Conservation (phyloP, 2,329 filamentous ascomycete genomes). For the Byssoonygena ceratinophila region DNA sequence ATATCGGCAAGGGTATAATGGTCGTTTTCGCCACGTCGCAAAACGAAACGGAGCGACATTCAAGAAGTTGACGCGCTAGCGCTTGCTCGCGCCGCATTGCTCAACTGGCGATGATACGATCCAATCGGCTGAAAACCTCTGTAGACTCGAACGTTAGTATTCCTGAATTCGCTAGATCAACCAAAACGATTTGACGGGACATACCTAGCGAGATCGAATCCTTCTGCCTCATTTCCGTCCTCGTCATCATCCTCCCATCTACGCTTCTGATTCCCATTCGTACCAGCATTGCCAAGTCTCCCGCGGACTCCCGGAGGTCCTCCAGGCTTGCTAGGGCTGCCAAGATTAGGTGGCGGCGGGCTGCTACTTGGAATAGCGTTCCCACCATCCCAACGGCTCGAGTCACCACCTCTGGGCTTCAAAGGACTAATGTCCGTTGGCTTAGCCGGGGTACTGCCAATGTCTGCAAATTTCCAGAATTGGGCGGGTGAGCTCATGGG, state of each 20-base stretch:
- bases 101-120: constrained; percentile 37
- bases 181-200: constrained; percentile 12
- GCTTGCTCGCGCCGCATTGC: constrained; percentile 19
- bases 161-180: not conserved
- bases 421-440: constrained; percentile 39
- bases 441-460: constrained; percentile 37
- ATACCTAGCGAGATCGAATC: constrained; percentile 40
- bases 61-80: constrained; percentile 17
- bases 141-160: constrained; percentile 15
- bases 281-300: constrained; percentile 16
- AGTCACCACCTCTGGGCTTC: constrained; percentile 31
- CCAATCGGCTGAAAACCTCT: constrained; percentile 43
- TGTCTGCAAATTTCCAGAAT: constrained; percentile 42
- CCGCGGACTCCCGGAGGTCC: constrained; percentile 11
- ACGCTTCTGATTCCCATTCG: constrained; percentile 4
- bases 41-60: not conserved
- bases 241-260: constrained; percentile 11
- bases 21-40: not conserved
- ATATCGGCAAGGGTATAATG: not conserved
- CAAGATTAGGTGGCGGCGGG: constrained; percentile 38
- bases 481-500: constrained; percentile 42
- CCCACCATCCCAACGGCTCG: constrained; percentile 10
- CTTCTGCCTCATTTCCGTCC: constrained; percentile 22
- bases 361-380: constrained; percentile 37
- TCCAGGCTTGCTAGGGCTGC: constrained; percentile 36